Base-by-base conservation (phyloP, 2,329 filamentous ascomycete genomes). In the Fusarium virguliforme region DNA sequence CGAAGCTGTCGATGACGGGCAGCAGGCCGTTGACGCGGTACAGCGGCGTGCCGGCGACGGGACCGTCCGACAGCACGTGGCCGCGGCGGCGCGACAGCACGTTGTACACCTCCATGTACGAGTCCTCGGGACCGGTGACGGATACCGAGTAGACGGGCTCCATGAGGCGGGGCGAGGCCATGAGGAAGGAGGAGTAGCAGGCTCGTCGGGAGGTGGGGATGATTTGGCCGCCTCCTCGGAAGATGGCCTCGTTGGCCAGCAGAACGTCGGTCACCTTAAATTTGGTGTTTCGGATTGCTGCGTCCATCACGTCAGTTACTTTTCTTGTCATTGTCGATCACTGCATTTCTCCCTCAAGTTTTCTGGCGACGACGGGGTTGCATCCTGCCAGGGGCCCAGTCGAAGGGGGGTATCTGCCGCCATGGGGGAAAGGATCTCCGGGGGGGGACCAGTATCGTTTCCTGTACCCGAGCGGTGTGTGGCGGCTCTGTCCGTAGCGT, bases 111-210 rank as follows among this genome's bases (percentile, higher is more conserved):
- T 93, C 92, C 67, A 92, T 92, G 62, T 97, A 94, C 0, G 94
- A 92, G 77, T 97, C 94, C 64, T 96, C 93, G 15, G 94, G 94
- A 0, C 95, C 95, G 4, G 94, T 96, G 89, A 98, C 97, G 43
- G 92, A 94, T 75, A 95, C 95, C 5, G 92, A 89, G 83, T 98
- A 99, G 50, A 98, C 88, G 1, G 96, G 96, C 82, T 99, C 96
- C 95, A 99, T 98, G 32, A 99, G 88, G 50, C 96, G 90, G 30
- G 96, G 96, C 24, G 94, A 96, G 4, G 96, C 95, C 94, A 98
- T 98, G 53, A 99, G 86, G 85, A 99, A 99, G 15, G 94, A 96
- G 7, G 92, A 95, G 82, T 99, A 99, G 81, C 96, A 95, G 10
- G 96, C 94, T 62, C 96, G 90, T 60, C 96, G 91, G 64, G 95